Evolutionary conservation across 345 rosid species (phyloP).

Genomic region (Eucalyptus rudis): DNA sequence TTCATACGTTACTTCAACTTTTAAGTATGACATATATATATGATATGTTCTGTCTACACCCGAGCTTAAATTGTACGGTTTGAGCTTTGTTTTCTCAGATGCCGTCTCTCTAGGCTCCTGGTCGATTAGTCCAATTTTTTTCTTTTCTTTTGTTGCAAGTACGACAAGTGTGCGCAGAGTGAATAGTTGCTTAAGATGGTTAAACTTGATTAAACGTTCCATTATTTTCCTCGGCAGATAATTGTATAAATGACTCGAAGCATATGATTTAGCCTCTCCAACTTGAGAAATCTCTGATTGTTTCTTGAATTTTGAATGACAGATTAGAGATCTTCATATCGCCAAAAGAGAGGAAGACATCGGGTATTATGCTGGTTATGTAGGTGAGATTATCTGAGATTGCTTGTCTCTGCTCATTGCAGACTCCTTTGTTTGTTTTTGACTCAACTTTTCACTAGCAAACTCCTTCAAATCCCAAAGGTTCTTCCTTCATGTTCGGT

Average conservation of each 20-base stretch:
- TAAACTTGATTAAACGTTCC: not conserved
- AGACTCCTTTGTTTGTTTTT: not conserved
- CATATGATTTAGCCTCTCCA: not conserved
- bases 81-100: not conserved
- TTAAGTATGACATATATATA: not conserved
- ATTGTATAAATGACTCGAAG: not conserved
- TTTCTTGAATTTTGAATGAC: not conserved
- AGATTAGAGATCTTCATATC: slow-evolving; percentile 67
- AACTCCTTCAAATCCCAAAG: slow-evolving; percentile 14
- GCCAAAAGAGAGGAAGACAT: slow-evolving; percentile 80
- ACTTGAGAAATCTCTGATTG: not conserved
- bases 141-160: not conserved
- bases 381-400: slow-evolving; percentile 35
- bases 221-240: not conserved
- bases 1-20: not conserved
- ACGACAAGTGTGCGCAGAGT: accelerated
- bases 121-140: not conserved
- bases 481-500: slow-evolving; percentile 82
- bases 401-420: not conserved
- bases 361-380: slow-evolving; percentile 80
- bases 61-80: not conserved
- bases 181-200: not conserved
- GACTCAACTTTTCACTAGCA: not conserved
- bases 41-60: not conserved
- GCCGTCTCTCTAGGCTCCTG: not conserved